A percentile compares a stretch with the other conserved stretches of the same genome.
Conservation (phyloP, 2,329 filamentous ascomycete genomes). For the Penicillium sp. region DNA sequence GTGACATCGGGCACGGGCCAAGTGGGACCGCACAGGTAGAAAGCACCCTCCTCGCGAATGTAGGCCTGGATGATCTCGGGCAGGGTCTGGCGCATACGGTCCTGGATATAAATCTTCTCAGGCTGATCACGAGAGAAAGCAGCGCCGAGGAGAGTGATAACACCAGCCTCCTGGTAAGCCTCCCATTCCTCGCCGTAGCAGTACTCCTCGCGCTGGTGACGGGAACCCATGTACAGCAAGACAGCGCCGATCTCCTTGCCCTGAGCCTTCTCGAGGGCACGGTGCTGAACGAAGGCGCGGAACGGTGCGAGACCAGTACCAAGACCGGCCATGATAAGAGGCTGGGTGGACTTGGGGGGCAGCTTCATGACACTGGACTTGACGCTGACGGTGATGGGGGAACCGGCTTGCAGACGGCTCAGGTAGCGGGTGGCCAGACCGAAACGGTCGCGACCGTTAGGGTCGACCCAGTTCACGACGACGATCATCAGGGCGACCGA, state of each 20-base stretch:
- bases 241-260: conserved; percentile 93
- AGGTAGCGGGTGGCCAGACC: conserved; percentile 94
- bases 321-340: conserved; percentile 98
- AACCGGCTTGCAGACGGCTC: conserved; percentile 69
- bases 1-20: conserved; percentile 99
- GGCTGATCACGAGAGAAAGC: conserved; percentile 97
- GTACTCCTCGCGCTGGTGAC: conserved; percentile 97
- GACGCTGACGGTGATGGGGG: conserved; percentile 84
- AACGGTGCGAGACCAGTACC: conserved; percentile 98
- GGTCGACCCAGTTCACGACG: conserved; percentile 92
- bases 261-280: conserved; percentile 95
- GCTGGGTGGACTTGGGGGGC: conserved; percentile 80
- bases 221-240: conserved; percentile 92
- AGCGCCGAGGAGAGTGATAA: conserved; percentile 88
- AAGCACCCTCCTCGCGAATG: conserved; percentile 80
- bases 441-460: conserved; percentile 80
- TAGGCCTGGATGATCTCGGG: conserved; percentile 82
- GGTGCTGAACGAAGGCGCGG: conserved; percentile 97
- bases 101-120: conserved; percentile 99
- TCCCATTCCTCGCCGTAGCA: conserved; percentile 99
- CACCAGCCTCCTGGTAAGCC: conserved; percentile 90
- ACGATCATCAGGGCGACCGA: conserved; percentile 95
- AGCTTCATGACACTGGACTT: conserved; percentile 99
- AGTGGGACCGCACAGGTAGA: conserved; percentile 96
- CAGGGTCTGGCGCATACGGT: conserved; percentile 89